Evolutionary conservation across 1,139 yeast species (phyloP).

Genomic region (Candida glucosophila): DNA sequence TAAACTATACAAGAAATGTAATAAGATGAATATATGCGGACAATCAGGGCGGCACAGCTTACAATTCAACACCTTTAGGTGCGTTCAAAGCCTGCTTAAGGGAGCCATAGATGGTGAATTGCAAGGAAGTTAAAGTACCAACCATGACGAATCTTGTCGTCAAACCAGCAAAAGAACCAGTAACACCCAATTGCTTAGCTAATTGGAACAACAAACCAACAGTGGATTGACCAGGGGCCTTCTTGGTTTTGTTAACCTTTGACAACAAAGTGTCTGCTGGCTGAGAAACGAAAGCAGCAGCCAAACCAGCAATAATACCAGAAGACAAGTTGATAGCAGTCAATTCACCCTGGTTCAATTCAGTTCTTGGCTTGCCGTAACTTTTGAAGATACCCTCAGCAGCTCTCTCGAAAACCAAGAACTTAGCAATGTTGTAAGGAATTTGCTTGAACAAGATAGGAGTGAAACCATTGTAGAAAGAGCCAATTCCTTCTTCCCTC

Average conservation of each 20-base stretch:
- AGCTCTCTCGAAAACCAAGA: slow-evolving; percentile 84
- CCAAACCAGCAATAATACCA: slow-evolving; percentile 87
- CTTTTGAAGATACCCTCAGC: slow-evolving; percentile 62
- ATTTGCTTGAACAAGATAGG: slow-evolving; percentile 88
- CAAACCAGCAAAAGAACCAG: slow-evolving; percentile 82
- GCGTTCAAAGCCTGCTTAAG: slow-evolving; percentile 67
- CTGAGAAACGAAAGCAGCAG: slow-evolving; percentile 83
- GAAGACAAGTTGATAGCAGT: slow-evolving; percentile 70
- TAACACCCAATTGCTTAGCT: slow-evolving; percentile 76
- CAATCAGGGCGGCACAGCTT: slow-evolving; percentile 10
- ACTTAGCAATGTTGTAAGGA: slow-evolving; percentile 87
- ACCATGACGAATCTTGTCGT: slow-evolving; percentile 88
- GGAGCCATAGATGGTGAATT: slow-evolving; percentile 83
- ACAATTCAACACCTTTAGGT: slow-evolving; percentile 67
- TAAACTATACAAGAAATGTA: too few species aligned
- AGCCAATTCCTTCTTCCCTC: slow-evolving; percentile 77
- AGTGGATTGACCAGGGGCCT: slow-evolving; percentile 89
- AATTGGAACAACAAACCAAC: slow-evolving; percentile 70
- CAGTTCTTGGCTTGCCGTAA: slow-evolving; percentile 59
- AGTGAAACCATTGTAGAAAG: slow-evolving; percentile 87
- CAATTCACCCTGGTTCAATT: slow-evolving; percentile 42
- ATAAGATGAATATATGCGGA: too few species aligned
- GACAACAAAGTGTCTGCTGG: slow-evolving; percentile 88
- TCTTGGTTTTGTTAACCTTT: slow-evolving; percentile 85
- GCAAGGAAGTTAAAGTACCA: slow-evolving; percentile 84